Conservation (phyloP, 805 yeast genomes). For the Grigorovia yakushimaensis region DNA sequence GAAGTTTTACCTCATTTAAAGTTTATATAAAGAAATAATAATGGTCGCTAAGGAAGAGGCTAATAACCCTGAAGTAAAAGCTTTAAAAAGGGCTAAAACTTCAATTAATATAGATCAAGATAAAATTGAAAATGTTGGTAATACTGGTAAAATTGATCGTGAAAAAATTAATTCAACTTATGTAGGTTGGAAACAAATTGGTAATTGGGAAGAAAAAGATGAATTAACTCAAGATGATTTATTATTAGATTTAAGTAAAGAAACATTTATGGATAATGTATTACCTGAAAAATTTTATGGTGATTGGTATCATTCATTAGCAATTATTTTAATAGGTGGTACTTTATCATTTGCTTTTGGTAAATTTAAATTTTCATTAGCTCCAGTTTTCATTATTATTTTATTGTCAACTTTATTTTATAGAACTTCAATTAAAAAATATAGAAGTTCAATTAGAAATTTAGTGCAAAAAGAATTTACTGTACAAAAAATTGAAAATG, state of each 20-base stretch:
- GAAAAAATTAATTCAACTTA: constrained; percentile 42
- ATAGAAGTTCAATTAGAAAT: constrained; percentile 66
- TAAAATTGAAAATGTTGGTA: constrained; percentile 13
- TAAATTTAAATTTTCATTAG: constrained; percentile 62
- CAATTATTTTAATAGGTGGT: constrained; percentile 54
- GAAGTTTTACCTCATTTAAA: neutral
- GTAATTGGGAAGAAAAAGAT: constrained; percentile 72
- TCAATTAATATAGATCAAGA: constrained; percentile 17
- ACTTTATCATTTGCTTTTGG: constrained; percentile 73
- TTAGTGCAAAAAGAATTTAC: constrained; percentile 80
- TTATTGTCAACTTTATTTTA: constrained; percentile 57
- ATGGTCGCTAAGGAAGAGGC: constrained; percentile 1
- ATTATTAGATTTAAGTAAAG: constrained; percentile 56
- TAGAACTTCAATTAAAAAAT: constrained; percentile 73
- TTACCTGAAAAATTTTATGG: constrained; percentile 75
- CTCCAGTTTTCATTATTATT: constrained; percentile 69
- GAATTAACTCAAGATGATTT: constrained; percentile 57
- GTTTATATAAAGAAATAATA: neutral
- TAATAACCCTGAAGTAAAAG: neutral
- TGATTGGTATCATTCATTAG: constrained; percentile 95
- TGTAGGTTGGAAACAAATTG: constrained; percentile 92
- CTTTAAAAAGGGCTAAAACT: constrained; percentile 3
- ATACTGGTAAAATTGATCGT: constrained; percentile 10
- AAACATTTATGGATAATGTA: constrained; percentile 66
- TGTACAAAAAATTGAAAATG: constrained; percentile 71